A percentile compares a stretch with the other conserved stretches of the same genome.
phyloP scores from a whole-genome alignment of 768 basidiomycete genomes.

The Thelephora ganbajun region DNA sequence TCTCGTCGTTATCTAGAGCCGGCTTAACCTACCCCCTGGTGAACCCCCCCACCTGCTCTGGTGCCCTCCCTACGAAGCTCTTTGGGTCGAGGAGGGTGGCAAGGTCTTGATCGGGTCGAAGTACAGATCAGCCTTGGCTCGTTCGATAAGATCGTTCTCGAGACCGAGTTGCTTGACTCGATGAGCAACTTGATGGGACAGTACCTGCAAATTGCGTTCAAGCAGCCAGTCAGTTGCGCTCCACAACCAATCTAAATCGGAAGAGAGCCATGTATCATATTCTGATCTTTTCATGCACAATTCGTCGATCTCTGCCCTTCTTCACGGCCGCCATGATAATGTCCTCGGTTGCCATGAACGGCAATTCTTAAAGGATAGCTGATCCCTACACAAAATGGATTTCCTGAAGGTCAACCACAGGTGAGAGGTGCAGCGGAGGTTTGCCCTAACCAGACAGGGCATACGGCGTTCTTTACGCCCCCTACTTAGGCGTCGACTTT shows the following conservation, averaged over 20 bases:
- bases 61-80: constrained; percentile 88
- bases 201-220: constrained; percentile 34
- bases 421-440: too few relatives aligned
- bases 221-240: neutral
- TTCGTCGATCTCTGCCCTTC: constrained; percentile 88
- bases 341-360: constrained; percentile 99
- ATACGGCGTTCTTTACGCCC: too few relatives aligned
- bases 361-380: constrained; percentile 87
- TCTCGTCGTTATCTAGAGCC: constrained; percentile 48
- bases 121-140: constrained; percentile 70
- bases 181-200: constrained; percentile 87
- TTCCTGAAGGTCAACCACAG: too few relatives aligned
- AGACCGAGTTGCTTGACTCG: constrained; percentile 92
- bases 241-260: constrained; percentile 1
- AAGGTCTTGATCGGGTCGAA: constrained; percentile 81
- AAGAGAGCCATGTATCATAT: constrained; percentile 25
- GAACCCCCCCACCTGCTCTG: constrained; percentile 88
- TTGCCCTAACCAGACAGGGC: too few relatives aligned
- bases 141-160: constrained; percentile 90
- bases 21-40: constrained; percentile 78
- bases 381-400: too few relatives aligned
- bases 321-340: constrained; percentile 99
- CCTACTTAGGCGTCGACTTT: too few relatives aligned
- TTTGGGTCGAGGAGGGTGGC: constrained; percentile 69
- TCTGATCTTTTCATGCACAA: constrained; percentile 92